Conservation (phyloP, 2,329 filamentous ascomycete species). For the Neurospora sp. region DNA sequence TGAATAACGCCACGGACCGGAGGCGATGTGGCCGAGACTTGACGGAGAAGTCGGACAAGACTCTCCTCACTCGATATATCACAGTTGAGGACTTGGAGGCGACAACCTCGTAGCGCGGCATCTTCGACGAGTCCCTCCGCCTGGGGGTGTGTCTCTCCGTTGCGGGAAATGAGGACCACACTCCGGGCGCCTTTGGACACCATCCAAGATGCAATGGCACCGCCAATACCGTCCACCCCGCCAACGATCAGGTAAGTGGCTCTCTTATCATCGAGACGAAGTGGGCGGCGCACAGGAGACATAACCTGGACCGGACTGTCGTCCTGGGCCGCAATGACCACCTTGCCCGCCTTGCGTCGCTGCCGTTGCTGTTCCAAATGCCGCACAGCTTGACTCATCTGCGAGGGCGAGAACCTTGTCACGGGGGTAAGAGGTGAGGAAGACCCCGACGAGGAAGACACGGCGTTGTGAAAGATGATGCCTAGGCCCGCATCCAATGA, state of each 20-base stretch:
- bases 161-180: background rate
- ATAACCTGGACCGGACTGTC: conserved; percentile 1
- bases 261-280: background rate
- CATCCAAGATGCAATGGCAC: conserved; percentile 1
- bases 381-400: conserved; percentile 1
- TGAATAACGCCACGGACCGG: background rate
- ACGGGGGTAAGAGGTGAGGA: conserved; percentile 1
- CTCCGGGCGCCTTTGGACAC: conserved; percentile 1
- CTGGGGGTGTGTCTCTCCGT: too few species aligned
- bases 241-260: conserved; percentile 1
- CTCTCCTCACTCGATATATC: conserved; percentile 1
- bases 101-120: background rate
- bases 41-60: conserved; percentile 1
- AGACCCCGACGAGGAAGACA: background rate
- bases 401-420: conserved; percentile 1
- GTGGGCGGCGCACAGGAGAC: conserved; percentile 1
- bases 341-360: conserved; percentile 1
- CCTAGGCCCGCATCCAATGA: conserved; percentile 1
- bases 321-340: conserved; percentile 1
- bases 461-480: background rate
- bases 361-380: background rate
- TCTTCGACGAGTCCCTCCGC: background rate
- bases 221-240: conserved; percentile 1
- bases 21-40: conserved; percentile 1
- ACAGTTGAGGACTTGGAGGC: background rate